Conservation (phyloP, 2,329 filamentous ascomycete genomes). For the Penicillium sclerotigenum region DNA sequence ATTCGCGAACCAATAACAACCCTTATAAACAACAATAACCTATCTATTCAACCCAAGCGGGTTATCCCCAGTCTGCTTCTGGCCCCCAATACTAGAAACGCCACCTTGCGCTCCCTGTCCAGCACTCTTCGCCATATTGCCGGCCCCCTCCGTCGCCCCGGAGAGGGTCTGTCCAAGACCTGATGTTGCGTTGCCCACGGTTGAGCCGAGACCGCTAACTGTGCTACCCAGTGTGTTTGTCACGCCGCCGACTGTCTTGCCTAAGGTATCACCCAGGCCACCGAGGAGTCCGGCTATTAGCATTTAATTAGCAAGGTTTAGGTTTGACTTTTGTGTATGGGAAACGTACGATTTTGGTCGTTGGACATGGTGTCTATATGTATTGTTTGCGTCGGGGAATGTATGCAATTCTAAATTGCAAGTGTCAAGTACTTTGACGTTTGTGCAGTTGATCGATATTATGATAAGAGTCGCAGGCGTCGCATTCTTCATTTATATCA, state of each 20-base stretch:
- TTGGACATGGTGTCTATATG: constrained; percentile 11
- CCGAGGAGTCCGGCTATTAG: constrained; percentile 25
- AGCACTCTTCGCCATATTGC: constrained; percentile 29
- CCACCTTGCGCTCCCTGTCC: constrained; percentile 14
- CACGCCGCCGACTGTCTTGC: constrained; percentile 33
- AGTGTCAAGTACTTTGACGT: neutral
- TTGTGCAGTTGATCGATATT: neutral
- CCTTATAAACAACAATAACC: neutral
- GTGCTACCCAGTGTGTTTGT: constrained; percentile 31
- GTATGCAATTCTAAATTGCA: neutral
- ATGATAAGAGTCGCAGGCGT: neutral
- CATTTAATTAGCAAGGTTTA: neutral
- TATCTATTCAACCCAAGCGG: constrained; percentile 18
- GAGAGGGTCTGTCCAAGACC: constrained; percentile 28
- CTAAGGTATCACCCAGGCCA: constrained; percentile 27
- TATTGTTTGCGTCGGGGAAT: neutral
- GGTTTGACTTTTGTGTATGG: neutral
- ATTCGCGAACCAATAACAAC: neutral
- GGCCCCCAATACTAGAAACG: constrained; percentile 15
- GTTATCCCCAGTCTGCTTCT: constrained; percentile 24
- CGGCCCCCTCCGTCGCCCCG: constrained; percentile 29
- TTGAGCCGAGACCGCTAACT: constrained; percentile 32
- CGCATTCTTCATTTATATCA: constrained; percentile 1
- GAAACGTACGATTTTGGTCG: constrained; percentile 13
- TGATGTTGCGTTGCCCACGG: constrained; percentile 35